Conservation (phyloP, 352 stramenopile species). For the Globisporangium nunn region DNA sequence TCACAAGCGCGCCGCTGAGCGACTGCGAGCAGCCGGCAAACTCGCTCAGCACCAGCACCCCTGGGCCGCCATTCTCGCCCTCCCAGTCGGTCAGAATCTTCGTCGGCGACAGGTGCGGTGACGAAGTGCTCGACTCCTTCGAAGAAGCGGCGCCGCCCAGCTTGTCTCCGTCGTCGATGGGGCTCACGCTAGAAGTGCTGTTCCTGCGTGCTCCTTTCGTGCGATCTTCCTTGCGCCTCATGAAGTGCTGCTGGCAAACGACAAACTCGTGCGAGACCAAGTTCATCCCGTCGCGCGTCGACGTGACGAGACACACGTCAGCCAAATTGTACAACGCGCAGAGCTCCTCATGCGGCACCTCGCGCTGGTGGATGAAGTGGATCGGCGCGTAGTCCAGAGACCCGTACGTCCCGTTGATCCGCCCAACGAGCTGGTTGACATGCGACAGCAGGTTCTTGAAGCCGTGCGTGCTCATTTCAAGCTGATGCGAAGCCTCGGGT, state of each 20-base stretch:
- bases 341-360: conserved; percentile 77
- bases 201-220: conserved; percentile 25
- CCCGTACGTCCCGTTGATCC: conserved; percentile 86
- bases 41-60: conserved; percentile 84
- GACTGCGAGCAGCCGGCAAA: conserved; percentile 87
- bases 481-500: conserved; percentile 40
- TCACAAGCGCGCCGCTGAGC: conserved; percentile 75
- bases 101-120: conserved; percentile 27
- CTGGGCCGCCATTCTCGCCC: conserved; percentile 70
- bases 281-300: conserved; percentile 87
- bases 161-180: neutral
- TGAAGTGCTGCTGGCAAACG: conserved; percentile 82
- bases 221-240: conserved; percentile 65
- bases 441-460: conserved; percentile 67
- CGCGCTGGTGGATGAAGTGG: conserved; percentile 85
- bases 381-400: conserved; percentile 87
- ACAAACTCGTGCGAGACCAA: conserved; percentile 88
- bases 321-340: conserved; percentile 86
- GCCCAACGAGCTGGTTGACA: conserved; percentile 85
- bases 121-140: conserved; percentile 17
- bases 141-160: neutral
- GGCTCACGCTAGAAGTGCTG: neutral
- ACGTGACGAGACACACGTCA: conserved; percentile 86
- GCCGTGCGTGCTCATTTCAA: conserved; percentile 75
- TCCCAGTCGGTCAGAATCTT: conserved; percentile 71